Evolutionary conservation across 495 filamentous ascomycete genomes (phyloP), one percentile per base, ranked within the genome.

Genomic region (Geopyxis carbonaria): DNA sequence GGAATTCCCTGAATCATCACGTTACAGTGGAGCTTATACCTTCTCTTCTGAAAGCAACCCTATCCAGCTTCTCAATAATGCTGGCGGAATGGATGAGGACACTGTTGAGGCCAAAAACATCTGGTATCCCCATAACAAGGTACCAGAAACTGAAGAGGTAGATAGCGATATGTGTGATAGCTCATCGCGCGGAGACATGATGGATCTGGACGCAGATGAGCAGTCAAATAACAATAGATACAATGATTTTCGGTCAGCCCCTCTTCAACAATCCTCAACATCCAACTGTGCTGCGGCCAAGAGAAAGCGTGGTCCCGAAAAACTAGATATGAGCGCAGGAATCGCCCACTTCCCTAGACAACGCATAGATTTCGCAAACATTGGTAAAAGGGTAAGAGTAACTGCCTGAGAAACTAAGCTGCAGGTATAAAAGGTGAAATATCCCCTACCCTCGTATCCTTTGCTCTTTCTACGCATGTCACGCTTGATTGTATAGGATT

Each of bases 81-180:
- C 15, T 21, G 37, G 37, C 11, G 37, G 37, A 4, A 40, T 40
- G 37, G 37, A 40, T 20, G 37, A 40, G 7, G 37, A 40, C 25
- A 25, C 28, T 2, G 13, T 14, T 11, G n/a, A 9, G 11, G 22
- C 21, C 13, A 40, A 40, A 14, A 18, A 40, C 14, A 25, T 40
- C 24, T 40, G 37, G 37, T 16, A 15, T 11, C 37, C 37, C 10
- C 31, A 29, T 24, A 7, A 28, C 7, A 7, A 28, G 13, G 13
- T 28, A 13, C n/a, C n/a, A n/a, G 19, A 37, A 20, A 16, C 37
- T 16, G 22, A 29, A 18, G 11, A 22, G 13, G 24, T 16, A 6
- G 22, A 40, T 11, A 34, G 11, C n/a, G 22, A 30, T n/a, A 30
- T 40, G 22, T 13, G 7, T 13, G 34, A 22, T 16, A 18, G 16